Evolutionary conservation across 2,329 filamentous ascomycete species (phyloP).

Genomic region (Sporothrix brasiliensis): DNA sequence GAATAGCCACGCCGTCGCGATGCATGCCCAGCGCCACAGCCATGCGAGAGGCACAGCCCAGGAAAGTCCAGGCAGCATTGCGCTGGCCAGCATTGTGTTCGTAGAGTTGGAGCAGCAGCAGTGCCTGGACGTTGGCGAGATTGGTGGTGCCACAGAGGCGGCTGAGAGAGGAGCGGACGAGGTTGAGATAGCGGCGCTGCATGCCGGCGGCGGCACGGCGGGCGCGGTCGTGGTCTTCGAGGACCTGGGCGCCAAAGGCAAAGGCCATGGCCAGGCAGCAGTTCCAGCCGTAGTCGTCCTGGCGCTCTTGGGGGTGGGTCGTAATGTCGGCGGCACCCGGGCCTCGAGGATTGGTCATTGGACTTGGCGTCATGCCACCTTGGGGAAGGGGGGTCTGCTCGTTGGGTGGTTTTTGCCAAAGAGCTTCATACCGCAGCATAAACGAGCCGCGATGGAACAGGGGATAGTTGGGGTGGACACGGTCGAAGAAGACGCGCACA

Average conservation of each 20-base stretch:
- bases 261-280: constrained; percentile 37
- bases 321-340: not conserved
- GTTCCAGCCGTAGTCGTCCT: constrained; percentile 34
- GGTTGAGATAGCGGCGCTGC: constrained; percentile 34
- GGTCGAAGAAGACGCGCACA: constrained; percentile 36
- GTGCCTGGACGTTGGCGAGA: constrained; percentile 47
- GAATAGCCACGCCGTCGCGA: constrained; percentile 38
- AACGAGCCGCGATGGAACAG: constrained; percentile 32
- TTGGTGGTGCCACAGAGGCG: constrained; percentile 39
- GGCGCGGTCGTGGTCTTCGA: constrained; percentile 33
- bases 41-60: constrained; percentile 49
- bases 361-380: not conserved
- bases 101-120: constrained; percentile 49
- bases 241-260: constrained; percentile 35
- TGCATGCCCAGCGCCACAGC: constrained; percentile 51
- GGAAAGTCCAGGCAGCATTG: constrained; percentile 48
- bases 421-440: constrained; percentile 31
- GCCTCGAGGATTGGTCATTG: not conserved
- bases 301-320: not conserved
- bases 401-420: constrained; percentile 30
- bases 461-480: constrained; percentile 35
- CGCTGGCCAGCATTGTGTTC: constrained; percentile 51
- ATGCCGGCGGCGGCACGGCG: constrained; percentile 27
- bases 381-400: not conserved
- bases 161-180: constrained; percentile 33